phyloP scores from a whole-genome alignment of 257 asterid genomes.

The Solanum chilense region DNA sequence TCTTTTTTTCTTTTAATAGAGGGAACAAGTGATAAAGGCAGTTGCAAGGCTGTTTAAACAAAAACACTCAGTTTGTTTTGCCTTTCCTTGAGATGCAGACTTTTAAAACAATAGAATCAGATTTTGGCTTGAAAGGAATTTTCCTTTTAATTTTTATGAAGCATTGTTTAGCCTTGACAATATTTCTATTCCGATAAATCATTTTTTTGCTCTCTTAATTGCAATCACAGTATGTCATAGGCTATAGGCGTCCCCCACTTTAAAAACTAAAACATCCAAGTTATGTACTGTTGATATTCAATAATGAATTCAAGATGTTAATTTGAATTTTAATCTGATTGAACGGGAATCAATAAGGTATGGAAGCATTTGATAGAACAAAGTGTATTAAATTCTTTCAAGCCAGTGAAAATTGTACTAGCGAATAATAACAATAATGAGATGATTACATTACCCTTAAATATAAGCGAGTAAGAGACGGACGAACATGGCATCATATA shows the following conservation, averaged over 20 bases:
- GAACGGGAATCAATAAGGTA: not conserved
- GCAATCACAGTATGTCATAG: not conserved
- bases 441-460: not conserved
- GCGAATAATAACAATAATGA: not conserved
- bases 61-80: not conserved
- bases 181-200: not conserved
- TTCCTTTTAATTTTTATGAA: not conserved
- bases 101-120: not conserved
- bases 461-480: no score
- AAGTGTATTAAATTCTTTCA: not conserved
- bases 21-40: not conserved
- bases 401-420: not conserved
- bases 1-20: not conserved
- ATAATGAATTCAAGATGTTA: not conserved
- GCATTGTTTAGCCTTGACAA: not conserved
- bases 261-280: not conserved
- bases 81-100: not conserved
- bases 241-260: not conserved
- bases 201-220: not conserved
- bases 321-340: not conserved
- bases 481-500: no score
- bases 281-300: not conserved
- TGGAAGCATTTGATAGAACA: no score
- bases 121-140: not conserved
- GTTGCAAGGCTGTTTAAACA: not conserved